Percentiles rank a stretch among this genome's conserved stretches.
These are phyloP conservation scores for Amorphotheca resinae DNA, from an alignment of 495 filamentous ascomycete species.

Conservation along the genomic window DNA sequence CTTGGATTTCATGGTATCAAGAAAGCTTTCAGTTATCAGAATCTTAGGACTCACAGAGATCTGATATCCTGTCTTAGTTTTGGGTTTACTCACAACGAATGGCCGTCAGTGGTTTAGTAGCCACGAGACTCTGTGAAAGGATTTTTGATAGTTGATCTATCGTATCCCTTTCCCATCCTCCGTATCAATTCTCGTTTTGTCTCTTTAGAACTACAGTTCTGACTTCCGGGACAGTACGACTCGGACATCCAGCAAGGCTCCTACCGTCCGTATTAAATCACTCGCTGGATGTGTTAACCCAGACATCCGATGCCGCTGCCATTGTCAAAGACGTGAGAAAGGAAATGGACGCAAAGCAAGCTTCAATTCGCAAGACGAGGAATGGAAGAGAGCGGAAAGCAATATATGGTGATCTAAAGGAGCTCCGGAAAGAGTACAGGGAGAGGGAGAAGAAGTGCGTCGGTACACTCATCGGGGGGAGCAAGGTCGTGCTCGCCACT, in stretches of 20 bases:
- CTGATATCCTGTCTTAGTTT: too few relatives aligned
- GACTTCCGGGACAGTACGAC: slow-evolving; percentile 38
- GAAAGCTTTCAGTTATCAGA: too few relatives aligned
- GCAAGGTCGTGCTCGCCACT: slow-evolving; percentile 83
- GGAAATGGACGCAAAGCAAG: slow-evolving; percentile 89
- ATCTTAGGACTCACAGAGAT: too few relatives aligned
- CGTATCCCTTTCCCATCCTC: too few relatives aligned
- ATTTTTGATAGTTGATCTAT: too few relatives aligned
- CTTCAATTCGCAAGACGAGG: slow-evolving; percentile 74
- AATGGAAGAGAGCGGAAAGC: slow-evolving; percentile 66
- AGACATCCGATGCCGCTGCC: slow-evolving; percentile 73
- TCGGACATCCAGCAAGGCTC: slow-evolving; percentile 86
- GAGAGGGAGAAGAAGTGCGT: slow-evolving; percentile 76
- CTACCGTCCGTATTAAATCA: slow-evolving; percentile 81
- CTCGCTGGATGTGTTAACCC: slow-evolving; percentile 85
- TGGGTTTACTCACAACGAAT: too few relatives aligned
- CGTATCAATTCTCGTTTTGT: not conserved
- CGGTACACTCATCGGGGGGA: slow-evolving; percentile 54
- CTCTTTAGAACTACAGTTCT: not conserved
- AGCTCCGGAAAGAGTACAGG: slow-evolving; percentile 77
- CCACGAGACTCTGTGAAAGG: too few relatives aligned
- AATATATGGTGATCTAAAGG: slow-evolving; percentile 76
- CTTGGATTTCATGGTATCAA: too few relatives aligned
- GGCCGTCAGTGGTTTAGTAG: too few relatives aligned
- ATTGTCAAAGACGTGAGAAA: slow-evolving; percentile 87